Evolutionary conservation across 2,329 filamentous ascomycete species (phyloP), one percentile per base, ranked within the genome.

Genomic region (Fusarium pseudograminearum): DNA sequence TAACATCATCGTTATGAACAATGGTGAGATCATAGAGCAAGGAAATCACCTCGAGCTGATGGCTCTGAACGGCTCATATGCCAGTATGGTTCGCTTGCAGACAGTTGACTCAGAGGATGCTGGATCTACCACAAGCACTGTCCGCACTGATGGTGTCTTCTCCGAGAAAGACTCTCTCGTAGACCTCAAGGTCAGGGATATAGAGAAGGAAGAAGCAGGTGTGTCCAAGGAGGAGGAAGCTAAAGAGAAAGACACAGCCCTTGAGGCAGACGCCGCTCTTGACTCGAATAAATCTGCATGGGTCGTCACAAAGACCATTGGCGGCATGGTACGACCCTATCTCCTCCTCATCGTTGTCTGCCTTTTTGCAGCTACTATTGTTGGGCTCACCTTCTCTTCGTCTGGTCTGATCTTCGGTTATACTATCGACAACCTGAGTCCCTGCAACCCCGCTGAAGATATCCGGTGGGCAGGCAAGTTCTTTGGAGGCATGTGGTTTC

Each of bases 1-100:
- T 71, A 86, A 88, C 64, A 92, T 93, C 60, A 81, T 92, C 22
- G 90, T 92, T 20, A 83, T 92, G 75, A 83, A 86, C 16, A 80
- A 85, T 56, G 90, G 90, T 0, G 77, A 83, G 48, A 84, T 90
- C 5, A 80, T 90, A 14, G 90, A 92, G 76, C 83, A 89, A 73
- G 90, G 90, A 0, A 88, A 83, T 0, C 89, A 92, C 59, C 80
- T 87, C 5, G 83, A 89, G 54, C 82, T 92, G 4, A 81, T 92
- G 65, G 76, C 80, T 3, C 77, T 81, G 14, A 76, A 87, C 8
- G 78, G 81, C 15, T 77, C 87, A 7, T 90, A 90, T 69, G 82
- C 81, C 10, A 80, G 80, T 34, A 82, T 90, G 55, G 86, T 89
- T 5, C 76, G 77, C 41, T 76, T 83, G 5, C 82, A 83, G 55